Evolutionary conservation across 768 basidiomycete species (phyloP), one percentile per base, ranked within the genome.

Genomic region (Pleurotus giganteus): DNA sequence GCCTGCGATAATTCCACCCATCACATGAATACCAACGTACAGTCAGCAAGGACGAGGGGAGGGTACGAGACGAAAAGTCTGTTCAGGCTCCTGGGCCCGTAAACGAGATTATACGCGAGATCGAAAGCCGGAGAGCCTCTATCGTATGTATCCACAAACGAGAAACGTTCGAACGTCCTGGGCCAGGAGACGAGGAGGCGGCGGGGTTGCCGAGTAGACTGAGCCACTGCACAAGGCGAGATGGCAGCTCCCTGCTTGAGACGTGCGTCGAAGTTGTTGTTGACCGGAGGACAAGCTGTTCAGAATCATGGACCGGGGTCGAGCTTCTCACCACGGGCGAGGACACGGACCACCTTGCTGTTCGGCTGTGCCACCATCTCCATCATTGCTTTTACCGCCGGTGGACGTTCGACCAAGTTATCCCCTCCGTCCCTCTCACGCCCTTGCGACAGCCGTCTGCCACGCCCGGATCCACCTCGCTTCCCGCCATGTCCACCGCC

Each of bases 271-370:
- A 21, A 36, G 21, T 13, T n/a, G 15, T 37, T 12, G 21, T 28
- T 45, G 44, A 17, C n/a, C 34, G 28, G 19, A n/a, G 28, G 17
- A 28, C 26, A 17, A 28, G 17, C 19, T 17, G 42, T 19, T 12
- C 34, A 32, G 26, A 13, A 53, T 66, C 59, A 70, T 42, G 67
- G 56, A 57, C 66, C 70, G n/a, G 75, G 73, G 39, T 93, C 89
- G 51, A 93, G 69, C 69, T 91, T 91, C 77, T 93, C 91, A 28
- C 91, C 91, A 11, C 91, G 82, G 1, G 91, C 88, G 57, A 93
- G 81, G 26, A 93, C 86, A 23, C 89, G 77, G 29, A 92, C 84
- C 59, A 88, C 85, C 58, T 83, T 86, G 66, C 80, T 86, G 49
- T 51, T 51, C 5, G 88, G 85, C 59, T 89, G 85, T 19, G 85